Conservation (phyloP, 2,329 filamentous ascomycete species). For the Neurospora crassa region DNA sequence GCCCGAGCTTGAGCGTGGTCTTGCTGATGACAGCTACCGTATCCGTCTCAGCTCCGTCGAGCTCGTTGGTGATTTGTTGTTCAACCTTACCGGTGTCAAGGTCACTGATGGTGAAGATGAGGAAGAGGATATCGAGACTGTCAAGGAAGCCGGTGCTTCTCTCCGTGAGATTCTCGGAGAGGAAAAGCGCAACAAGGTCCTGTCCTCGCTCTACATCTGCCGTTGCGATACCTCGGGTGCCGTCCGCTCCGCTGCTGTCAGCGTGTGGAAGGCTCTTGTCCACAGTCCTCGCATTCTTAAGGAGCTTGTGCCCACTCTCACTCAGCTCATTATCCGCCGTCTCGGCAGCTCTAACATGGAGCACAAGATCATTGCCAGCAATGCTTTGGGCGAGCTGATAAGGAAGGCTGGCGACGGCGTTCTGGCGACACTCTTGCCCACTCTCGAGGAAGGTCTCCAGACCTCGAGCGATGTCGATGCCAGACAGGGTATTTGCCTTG, state of each 20-base stretch:
- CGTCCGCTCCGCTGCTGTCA: conserved; percentile 80
- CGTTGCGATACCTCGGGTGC: conserved; percentile 91
- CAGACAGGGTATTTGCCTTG: conserved; percentile 95
- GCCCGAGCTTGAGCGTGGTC: conserved; percentile 87
- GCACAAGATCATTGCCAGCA: conserved; percentile 97
- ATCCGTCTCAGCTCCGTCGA: conserved; percentile 98
- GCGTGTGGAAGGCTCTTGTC: conserved; percentile 95
- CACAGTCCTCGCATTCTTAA: conserved; percentile 86
- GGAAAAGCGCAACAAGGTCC: conserved; percentile 91
- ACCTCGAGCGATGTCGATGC: conserved; percentile 84
- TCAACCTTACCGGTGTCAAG: conserved; percentile 93
- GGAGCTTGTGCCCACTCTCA: conserved; percentile 89
- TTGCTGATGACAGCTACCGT: conserved; percentile 95
- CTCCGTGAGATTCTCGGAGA: conserved; percentile 88
- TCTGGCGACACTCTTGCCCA: conserved; percentile 76
- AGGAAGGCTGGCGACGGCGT: conserved; percentile 94
- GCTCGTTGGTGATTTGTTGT: conserved; percentile 89
- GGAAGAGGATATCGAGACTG: conserved; percentile 66
- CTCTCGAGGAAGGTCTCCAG: conserved; percentile 83
- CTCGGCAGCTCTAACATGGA: conserved; percentile 96
- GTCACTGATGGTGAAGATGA: conserved; percentile 67
- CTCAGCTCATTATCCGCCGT: conserved; percentile 86
- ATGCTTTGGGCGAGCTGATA: conserved; percentile 91
- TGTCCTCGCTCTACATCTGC: conserved; percentile 96
- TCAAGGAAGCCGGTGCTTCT: conserved; percentile 83